Evolutionary conservation across 352 stramenopile genomes (phyloP), one percentile per base, ranked within the genome.

Genomic region (Phytophthora sojae): DNA sequence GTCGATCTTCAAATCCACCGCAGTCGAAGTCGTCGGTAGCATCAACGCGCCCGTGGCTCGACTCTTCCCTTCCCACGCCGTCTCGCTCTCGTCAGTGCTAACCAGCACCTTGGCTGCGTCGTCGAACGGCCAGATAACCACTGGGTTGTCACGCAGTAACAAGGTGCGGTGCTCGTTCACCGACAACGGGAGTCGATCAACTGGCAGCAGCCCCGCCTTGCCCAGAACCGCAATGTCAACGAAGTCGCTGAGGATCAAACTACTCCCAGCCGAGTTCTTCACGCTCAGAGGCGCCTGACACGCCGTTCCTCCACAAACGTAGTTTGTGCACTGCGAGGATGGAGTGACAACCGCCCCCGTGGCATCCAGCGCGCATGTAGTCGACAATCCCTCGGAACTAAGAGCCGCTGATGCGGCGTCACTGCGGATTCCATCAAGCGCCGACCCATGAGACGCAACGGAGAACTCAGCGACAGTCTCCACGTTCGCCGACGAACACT

Each of bases 131-230:
- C 86, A 92, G 4, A 93, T 54, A 6, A 58, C 44, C 1, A 88
- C 85, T 1, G 87, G 87, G n/a, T 90, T 88, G 29, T 92, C 87
- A 12, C 84, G 79, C 1, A 95, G 55, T 2, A 92, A 9, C 15
- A 95, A 57, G 0, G 73, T 26, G 2, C 84, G 80, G 21, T 88
- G 76, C 17, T 92, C 84, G 32, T 88, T 76, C 6, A 77, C 53
- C 0, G 75, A 88, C 0, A 93, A 67, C 11, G 85, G 85, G 0
- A 93, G 69, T 0, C 82, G 71, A 35, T 50, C 57, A 0, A 77
- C 58, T 1, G 87, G 87, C 2, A 82, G 53, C 3, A 91, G 64
- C 12, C 75, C 64, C 1, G 72, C 57, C 23, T 85, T 78, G 0
- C 80, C 82, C 0, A 95, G 57, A 4, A 85, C 15, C 0, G 85